Conservation (phyloP, 345 rosid genomes). For the Geranium brycei region DNA sequence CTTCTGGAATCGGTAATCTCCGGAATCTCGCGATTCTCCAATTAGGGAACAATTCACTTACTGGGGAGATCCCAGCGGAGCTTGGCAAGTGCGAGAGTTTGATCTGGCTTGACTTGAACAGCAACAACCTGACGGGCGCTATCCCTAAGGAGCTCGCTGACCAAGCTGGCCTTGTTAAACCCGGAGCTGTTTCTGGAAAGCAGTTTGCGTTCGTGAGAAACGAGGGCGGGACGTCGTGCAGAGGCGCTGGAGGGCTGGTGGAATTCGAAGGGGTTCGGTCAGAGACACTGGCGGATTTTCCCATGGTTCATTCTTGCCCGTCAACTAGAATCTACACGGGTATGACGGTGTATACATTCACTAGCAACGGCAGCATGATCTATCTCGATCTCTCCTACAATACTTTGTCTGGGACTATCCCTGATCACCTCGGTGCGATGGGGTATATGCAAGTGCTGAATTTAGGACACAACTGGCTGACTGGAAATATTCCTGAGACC, state of each 20-base stretch:
- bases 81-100: conserved; percentile 68
- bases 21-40: conserved; percentile 62
- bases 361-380: conserved; percentile 70
- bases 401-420: conserved; percentile 51
- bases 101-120: conserved; percentile 91
- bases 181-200: conserved; percentile 82
- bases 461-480: conserved; percentile 70
- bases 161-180: conserved; percentile 58
- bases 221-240: conserved; percentile 88
- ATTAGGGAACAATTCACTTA: conserved; percentile 74
- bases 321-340: conserved; percentile 80
- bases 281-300: conserved; percentile 48
- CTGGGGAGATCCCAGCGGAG: conserved; percentile 59
- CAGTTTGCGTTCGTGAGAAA: conserved; percentile 88
- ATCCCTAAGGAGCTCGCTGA: conserved; percentile 56
- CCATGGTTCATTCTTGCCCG: conserved; percentile 85
- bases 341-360: conserved; percentile 60
- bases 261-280: conserved; percentile 80
- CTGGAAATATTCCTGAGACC: conserved; percentile 60
- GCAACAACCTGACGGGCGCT: conserved; percentile 51
- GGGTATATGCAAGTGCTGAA: conserved; percentile 76
- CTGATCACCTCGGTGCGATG: conserved; percentile 54
- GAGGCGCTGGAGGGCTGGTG: conserved; percentile 96
- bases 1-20: conserved; percentile 53
- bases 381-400: conserved; percentile 87